Percentiles rank a stretch among this genome's conserved stretches.
Conservation (phyloP, 495 filamentous ascomycete species). For the Aspergillus kassunensis region DNA sequence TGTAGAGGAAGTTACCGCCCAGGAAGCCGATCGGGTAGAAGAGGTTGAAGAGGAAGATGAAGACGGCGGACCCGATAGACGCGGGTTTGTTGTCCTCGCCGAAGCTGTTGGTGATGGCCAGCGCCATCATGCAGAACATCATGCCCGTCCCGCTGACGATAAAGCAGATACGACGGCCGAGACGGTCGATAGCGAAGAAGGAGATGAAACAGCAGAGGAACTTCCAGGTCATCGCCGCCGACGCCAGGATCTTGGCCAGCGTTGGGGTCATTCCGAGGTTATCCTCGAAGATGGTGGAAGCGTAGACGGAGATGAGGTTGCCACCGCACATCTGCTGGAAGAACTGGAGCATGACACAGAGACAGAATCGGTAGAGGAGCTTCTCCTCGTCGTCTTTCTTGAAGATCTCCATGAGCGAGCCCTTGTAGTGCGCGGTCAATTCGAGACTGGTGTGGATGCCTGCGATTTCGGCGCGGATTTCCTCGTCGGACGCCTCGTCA, state of each 20-base stretch:
- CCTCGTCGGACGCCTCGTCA: conserved; percentile 11
- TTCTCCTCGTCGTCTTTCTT: conserved; percentile 24
- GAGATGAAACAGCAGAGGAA: conserved; percentile 45
- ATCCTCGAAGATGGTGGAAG: conserved; percentile 32
- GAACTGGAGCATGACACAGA: conserved; percentile 35
- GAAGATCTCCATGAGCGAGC: conserved; percentile 22
- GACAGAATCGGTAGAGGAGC: conserved; percentile 24
- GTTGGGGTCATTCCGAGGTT: conserved; percentile 24
- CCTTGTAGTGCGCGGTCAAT: conserved; percentile 16
- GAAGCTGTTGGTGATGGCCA: conserved; percentile 41
- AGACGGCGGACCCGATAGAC: conserved; percentile 44
- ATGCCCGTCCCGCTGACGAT: conserved; percentile 50
- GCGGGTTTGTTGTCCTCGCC: conserved; percentile 26
- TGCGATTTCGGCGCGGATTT: conserved; percentile 31
- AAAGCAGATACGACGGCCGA: conserved; percentile 52
- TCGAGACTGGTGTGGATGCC: conserved; percentile 39
- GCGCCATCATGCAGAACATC: conserved; percentile 43
- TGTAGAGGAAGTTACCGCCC: conserved; percentile 56
- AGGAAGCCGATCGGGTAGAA: conserved; percentile 59
- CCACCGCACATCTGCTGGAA: conserved; percentile 42
- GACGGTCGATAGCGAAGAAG: conserved; percentile 50
- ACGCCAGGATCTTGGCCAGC: conserved; percentile 27
- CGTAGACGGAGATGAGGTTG: conserved; percentile 33
- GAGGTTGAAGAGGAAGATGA: conserved; percentile 57
- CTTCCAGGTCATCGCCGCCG: conserved; percentile 48